These are phyloP conservation scores for Diphasiastrum complanatum DNA, from an alignment of 83 land plant species.

Conservation along the genomic window DNA sequence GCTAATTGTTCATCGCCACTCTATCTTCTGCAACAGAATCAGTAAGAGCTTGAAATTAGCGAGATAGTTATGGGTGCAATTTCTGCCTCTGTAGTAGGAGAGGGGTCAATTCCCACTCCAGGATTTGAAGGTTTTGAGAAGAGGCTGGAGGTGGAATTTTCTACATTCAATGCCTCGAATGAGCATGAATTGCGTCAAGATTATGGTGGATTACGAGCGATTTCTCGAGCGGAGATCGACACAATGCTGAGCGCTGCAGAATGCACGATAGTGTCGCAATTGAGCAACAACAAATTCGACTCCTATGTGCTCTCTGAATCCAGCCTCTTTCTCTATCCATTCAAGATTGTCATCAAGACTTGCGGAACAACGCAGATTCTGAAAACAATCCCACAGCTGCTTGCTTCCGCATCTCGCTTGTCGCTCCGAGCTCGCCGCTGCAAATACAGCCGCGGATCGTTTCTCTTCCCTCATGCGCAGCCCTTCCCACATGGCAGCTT, in stretches of 20 bases:
- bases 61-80: slow-evolving; percentile 1
- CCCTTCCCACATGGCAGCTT: slow-evolving; percentile 15
- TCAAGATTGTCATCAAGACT: slow-evolving; percentile 72
- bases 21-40: neutral
- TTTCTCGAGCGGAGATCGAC: slow-evolving; percentile 40
- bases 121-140: slow-evolving; percentile 96
- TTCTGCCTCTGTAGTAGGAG: neutral
- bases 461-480: slow-evolving; percentile 1
- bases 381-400: slow-evolving; percentile 51
- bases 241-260: slow-evolving; percentile 56
- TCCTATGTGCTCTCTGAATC: slow-evolving; percentile 89
- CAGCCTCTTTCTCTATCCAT: slow-evolving; percentile 74
- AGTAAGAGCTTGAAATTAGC: slow-evolving; percentile 9
- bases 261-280: slow-evolving; percentile 77
- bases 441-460: slow-evolving; percentile 33
- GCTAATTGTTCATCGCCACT: neutral
- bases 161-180: slow-evolving; percentile 29
- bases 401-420: slow-evolving; percentile 37
- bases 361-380: slow-evolving; percentile 89
- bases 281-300: slow-evolving; percentile 60
- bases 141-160: slow-evolving; percentile 77
- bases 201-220: slow-evolving; percentile 36
- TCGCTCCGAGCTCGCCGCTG: slow-evolving; percentile 35
- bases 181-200: no score
- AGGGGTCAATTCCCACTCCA: slow-evolving; percentile 2